A percentile compares a stretch with the other conserved stretches of the same genome.
Conservation (phyloP, 495 filamentous ascomycete species). For the Xylaria palmicola region DNA sequence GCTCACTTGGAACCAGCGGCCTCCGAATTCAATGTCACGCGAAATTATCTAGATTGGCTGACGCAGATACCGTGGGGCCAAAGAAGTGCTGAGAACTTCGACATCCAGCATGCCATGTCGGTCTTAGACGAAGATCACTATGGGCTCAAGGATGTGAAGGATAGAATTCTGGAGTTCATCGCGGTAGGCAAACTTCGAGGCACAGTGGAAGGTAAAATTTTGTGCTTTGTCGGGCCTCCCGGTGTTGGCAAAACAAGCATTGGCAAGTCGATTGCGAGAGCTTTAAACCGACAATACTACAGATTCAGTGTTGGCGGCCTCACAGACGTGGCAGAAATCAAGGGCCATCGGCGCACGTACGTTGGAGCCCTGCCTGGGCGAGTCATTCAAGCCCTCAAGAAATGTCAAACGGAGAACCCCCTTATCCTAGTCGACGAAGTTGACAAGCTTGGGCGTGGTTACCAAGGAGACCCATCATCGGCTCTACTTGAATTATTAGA, state of each 20-base stretch:
- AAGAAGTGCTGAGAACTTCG: slow-evolving; percentile 94
- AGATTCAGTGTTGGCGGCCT: slow-evolving; percentile 96
- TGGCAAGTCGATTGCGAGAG: slow-evolving; percentile 94
- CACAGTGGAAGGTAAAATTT: slow-evolving; percentile 97
- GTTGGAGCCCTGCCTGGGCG: slow-evolving; percentile 94
- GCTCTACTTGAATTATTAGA: slow-evolving; percentile 93
- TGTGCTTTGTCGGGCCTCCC: slow-evolving; percentile 96
- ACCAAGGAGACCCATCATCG: slow-evolving; percentile 95
- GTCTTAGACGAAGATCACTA: slow-evolving; percentile 98
- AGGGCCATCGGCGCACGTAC: slow-evolving; percentile 95
- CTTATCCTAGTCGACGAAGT: slow-evolving; percentile 96
- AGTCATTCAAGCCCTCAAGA: slow-evolving; percentile 98
- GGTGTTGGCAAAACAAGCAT: slow-evolving; percentile 98
- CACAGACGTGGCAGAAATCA: slow-evolving; percentile 98
- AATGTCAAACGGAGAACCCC: slow-evolving; percentile 98
- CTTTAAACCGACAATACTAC: slow-evolving; percentile 94
- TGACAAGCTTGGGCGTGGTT: slow-evolving; percentile 94
- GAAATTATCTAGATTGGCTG: slow-evolving; percentile 98
- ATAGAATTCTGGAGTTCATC: slow-evolving; percentile 98
- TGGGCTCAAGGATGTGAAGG: slow-evolving; percentile 97
- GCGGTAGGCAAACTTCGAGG: slow-evolving; percentile 96
- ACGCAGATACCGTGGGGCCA: slow-evolving; percentile 98
- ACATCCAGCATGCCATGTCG: slow-evolving; percentile 81
- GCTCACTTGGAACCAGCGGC: slow-evolving; percentile 92
- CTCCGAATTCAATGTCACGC: slow-evolving; percentile 98